Evolutionary conservation across 257 asterid genomes (phyloP), one percentile per base, ranked within the genome.

Genomic region (Catharanthus roseus): DNA sequence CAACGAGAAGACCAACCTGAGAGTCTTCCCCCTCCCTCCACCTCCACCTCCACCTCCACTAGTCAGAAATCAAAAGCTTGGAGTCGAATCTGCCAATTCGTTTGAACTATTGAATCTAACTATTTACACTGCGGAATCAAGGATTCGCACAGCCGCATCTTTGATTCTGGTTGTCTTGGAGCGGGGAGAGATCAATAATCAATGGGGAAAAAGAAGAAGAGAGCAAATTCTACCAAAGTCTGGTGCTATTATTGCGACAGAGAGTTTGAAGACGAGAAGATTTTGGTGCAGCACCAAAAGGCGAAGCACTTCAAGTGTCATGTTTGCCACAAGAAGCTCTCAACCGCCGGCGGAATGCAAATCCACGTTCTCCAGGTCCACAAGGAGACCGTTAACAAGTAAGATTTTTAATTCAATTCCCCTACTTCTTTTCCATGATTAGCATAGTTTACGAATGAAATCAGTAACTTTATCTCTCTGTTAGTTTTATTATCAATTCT

Each of bases 141-240:
- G 65, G 4, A 5, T 58, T n/a, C 21, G n/a, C 10, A 8, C 42
- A 3, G n/a, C 54, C 34, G n/a, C 10, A 39, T 21, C 10, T 16
- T 45, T 24, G 70, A 62, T 62, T 38, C 45, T 18, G 73, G 26
- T 62, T 34, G 13, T 62, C 8, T 34, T 19, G 24, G 50, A 53
- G 41, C 29, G 34, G 64, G 24, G 16, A 69, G n/a, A 42, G 70
- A 54, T 49, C 39, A 33, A 44, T 31, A 19, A 74, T 42, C 34
- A 71, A 92, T 93, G 97, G 98, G 97, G 77, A 93, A 93, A 77
- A 92, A 90, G 89, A 93, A 93, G 96, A 93, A 93, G 89, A 87
- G 96, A 81, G 90, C 42, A 38, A 3, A 85, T 28, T 78, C 85
- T 2, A 87, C 86, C 29, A 89, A 89, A 82, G 87, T 90, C 21